phyloP scores from a whole-genome alignment of 225 moss, liverwort and hornwort species.

The Polytrichum formosum region DNA sequence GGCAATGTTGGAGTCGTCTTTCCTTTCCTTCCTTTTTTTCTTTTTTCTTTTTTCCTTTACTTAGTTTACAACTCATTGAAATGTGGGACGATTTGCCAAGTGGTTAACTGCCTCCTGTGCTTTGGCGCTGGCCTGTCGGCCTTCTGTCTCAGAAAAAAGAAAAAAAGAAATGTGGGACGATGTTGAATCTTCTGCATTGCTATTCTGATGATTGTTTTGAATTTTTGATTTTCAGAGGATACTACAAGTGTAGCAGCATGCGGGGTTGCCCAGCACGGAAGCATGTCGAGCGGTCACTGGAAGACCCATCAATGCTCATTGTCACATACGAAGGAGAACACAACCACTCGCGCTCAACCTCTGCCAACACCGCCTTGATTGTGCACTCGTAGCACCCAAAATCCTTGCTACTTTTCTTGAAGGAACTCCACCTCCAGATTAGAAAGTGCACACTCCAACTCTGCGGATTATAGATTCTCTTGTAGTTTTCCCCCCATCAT shows the following conservation, averaged over 20 bases:
- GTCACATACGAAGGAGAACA: constrained; percentile 72
- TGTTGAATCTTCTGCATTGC: no score
- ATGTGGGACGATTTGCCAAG: no score
- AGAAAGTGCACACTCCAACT: neutral
- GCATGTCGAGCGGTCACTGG: constrained; percentile 61
- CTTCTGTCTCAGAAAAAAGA: no score
- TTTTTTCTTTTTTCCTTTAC: no score
- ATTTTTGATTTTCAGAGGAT: constrained; percentile 38
- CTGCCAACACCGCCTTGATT: constrained; percentile 44
- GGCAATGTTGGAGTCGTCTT: no score
- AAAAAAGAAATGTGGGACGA: no score
- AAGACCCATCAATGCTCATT: constrained; percentile 57
- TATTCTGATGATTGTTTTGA: no score
- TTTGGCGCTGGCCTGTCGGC: no score
- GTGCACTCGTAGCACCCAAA: constrained; percentile 41
- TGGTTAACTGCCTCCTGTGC: no score
- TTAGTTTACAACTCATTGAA: no score
- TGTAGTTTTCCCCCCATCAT: neutral
- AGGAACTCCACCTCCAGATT: neutral
- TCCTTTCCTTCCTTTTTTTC: no score
- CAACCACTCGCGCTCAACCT: constrained; percentile 51
- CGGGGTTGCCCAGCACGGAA: constrained; percentile 68
- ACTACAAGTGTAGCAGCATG: constrained; percentile 72
- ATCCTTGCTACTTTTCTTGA: neutral
- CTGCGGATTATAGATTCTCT: neutral